A percentile compares a stretch with the other conserved stretches of the same genome.
Conservation (phyloP, 805 yeast genomes). For the Kodamaea nitidulidarum region DNA sequence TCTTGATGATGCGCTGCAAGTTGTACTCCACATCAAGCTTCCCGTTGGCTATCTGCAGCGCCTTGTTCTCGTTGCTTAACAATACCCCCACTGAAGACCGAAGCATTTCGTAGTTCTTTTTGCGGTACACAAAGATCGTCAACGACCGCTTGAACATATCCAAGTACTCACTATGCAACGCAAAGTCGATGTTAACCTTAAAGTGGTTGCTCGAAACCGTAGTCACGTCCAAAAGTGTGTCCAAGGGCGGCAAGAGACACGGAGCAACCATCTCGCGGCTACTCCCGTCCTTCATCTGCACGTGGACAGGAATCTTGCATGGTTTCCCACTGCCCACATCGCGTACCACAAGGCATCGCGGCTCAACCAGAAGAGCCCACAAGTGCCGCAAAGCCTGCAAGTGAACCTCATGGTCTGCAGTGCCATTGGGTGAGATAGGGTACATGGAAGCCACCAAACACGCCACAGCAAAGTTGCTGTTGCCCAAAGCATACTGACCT, state of each 20-base stretch:
- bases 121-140: slow-evolving; percentile 51
- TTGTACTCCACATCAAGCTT: slow-evolving; percentile 24
- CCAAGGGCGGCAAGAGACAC: slow-evolving; percentile 60
- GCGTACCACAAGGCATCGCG: slow-evolving; percentile 73
- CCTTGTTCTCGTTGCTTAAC: slow-evolving; percentile 32
- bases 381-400: slow-evolving; percentile 84
- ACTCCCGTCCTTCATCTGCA: slow-evolving; percentile 36
- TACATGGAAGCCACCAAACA: slow-evolving; percentile 69
- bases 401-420: slow-evolving; percentile 51
- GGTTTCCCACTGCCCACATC: slow-evolving; percentile 62
- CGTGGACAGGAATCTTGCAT: slow-evolving; percentile 43
- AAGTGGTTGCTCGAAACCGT: slow-evolving; percentile 49
- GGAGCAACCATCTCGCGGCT: slow-evolving; percentile 48
- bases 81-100: slow-evolving; percentile 30
- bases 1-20: slow-evolving; percentile 20
- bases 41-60: slow-evolving; percentile 24
- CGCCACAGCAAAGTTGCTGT: slow-evolving; percentile 62
- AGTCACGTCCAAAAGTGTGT: slow-evolving; percentile 44
- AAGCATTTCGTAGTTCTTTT: slow-evolving; percentile 37
- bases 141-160: slow-evolving; percentile 40
- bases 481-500: slow-evolving; percentile 79
- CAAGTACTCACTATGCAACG: slow-evolving; percentile 37
- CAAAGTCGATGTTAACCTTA: slow-evolving; percentile 46
- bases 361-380: slow-evolving; percentile 83
- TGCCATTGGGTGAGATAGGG: slow-evolving; percentile 60